Evolutionary conservation across 495 filamentous ascomycete species (phyloP).

Genomic region (Aspergillus leporis): DNA sequence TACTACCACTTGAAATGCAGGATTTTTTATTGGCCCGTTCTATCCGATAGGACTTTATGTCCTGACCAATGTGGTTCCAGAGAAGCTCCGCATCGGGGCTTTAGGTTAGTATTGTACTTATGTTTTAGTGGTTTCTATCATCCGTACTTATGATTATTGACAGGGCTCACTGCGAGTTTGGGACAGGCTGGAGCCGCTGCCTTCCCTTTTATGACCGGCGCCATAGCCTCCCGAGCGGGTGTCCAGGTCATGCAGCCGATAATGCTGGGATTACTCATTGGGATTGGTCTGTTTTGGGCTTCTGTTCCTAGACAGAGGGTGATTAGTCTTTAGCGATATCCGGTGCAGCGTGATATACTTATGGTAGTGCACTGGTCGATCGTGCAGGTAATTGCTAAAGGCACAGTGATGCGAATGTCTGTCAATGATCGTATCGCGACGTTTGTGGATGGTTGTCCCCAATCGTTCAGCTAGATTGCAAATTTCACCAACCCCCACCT

Average conservation of each 20-base stretch:
- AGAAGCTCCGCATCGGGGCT: constrained; percentile 38
- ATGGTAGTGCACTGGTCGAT: too few relatives aligned
- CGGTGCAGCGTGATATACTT: too few relatives aligned
- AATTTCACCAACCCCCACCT: too few relatives aligned
- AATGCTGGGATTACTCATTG: constrained; percentile 43
- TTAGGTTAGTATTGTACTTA: constrained; percentile 16
- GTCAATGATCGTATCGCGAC: too few relatives aligned
- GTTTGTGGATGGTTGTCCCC: too few relatives aligned
- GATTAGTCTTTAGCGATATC: constrained; percentile 7
- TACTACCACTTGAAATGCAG: constrained; percentile 13
- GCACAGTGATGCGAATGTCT: too few relatives aligned
- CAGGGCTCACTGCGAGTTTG: constrained; percentile 48
- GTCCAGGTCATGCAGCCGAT: constrained; percentile 53
- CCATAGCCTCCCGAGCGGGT: constrained; percentile 45
- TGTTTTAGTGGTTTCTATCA: not conserved
- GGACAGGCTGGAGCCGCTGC: constrained; percentile 51
- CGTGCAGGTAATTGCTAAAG: too few relatives aligned
- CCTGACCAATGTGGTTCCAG: constrained; percentile 35
- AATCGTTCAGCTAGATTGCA: too few relatives aligned
- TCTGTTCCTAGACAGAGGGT: constrained; percentile 36
- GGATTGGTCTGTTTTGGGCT: constrained; percentile 44
- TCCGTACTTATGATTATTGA: constrained; percentile 6
- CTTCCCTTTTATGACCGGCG: constrained; percentile 52
- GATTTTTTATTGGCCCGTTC: constrained; percentile 29
- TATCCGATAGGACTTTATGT: constrained; percentile 42